A percentile compares a stretch with the other conserved stretches of the same genome.
Conservation (phyloP, 2,329 filamentous ascomycete species). For the Stagonosporopsis rhizophila region DNA sequence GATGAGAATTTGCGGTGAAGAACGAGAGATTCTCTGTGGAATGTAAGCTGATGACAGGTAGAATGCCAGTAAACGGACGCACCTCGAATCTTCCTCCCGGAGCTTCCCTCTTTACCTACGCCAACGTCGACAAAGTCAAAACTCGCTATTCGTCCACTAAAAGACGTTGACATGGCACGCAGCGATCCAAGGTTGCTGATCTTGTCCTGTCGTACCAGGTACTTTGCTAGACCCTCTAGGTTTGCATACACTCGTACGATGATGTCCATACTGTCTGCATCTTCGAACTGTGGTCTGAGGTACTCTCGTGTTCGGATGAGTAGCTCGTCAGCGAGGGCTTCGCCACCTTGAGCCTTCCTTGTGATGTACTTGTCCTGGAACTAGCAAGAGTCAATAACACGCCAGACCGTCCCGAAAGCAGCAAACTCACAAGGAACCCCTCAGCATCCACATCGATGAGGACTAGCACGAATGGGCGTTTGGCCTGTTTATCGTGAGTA, state of each 20-base stretch:
- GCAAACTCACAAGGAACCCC: constrained; percentile 41
- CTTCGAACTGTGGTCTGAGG: constrained; percentile 44
- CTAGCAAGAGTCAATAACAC: constrained; percentile 22
- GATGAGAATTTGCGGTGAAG: constrained; percentile 44
- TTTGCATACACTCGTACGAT: constrained; percentile 47
- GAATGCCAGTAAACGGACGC: not conserved
- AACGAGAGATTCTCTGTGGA: constrained; percentile 44
- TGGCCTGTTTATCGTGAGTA: constrained; percentile 32
- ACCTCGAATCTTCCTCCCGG: constrained; percentile 46
- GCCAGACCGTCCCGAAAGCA: not conserved
- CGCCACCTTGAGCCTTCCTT: constrained; percentile 44
- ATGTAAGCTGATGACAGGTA: constrained; percentile 12
- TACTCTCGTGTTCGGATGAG: constrained; percentile 45
- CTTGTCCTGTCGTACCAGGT: constrained; percentile 45
- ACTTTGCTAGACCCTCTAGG: constrained; percentile 48
- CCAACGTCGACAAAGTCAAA: constrained; percentile 49
- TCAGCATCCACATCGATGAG: constrained; percentile 50
- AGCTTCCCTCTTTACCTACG: constrained; percentile 45
- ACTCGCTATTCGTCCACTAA: constrained; percentile 46
- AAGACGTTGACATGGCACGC: constrained; percentile 46
- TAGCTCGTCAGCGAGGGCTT: constrained; percentile 46
- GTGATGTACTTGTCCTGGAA: constrained; percentile 50
- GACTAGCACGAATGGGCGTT: constrained; percentile 45
- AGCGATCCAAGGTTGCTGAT: constrained; percentile 46
- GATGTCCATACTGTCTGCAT: constrained; percentile 46